phyloP scores from a whole-genome alignment of 139 green algal species.

The Micractinium conductrix region DNA sequence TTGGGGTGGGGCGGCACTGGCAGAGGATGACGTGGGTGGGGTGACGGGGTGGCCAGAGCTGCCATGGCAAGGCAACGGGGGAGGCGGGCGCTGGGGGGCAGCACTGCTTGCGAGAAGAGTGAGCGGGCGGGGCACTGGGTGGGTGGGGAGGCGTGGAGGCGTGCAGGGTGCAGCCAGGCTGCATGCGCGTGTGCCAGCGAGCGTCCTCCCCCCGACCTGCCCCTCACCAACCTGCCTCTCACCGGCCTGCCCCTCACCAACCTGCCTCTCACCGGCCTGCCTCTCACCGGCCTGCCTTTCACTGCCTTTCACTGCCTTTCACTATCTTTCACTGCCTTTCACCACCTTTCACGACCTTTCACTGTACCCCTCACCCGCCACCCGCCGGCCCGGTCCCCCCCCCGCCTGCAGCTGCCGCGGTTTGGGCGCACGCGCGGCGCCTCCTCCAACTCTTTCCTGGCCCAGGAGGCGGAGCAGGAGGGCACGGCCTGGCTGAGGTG shows the following conservation, averaged over 20 bases:
- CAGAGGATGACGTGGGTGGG: not conserved
- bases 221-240: no score
- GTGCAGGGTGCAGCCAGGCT: no score
- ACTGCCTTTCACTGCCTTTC: not conserved
- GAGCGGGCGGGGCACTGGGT: no score
- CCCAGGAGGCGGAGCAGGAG: not conserved
- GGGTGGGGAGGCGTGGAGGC: no score
- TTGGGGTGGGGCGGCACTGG: no score
- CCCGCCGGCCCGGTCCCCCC: not conserved
- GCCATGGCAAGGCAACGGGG: not conserved
- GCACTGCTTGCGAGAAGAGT: not conserved
- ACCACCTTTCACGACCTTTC: no score
- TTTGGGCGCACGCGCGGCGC: not conserved
- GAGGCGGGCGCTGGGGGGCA: no score
- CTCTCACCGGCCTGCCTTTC: not conserved
- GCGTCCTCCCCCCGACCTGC: not conserved
- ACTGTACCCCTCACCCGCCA: not conserved
- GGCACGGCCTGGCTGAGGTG: conserved; percentile 24
- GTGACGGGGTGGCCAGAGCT: not conserved
- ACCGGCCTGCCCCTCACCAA: not conserved
- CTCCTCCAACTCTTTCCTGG: not conserved
- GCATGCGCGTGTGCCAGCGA: not conserved
- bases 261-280: not conserved
- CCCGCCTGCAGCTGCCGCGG: not conserved
- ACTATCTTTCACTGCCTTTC: not conserved